A percentile compares a stretch with the other conserved stretches of the same genome.
phyloP scores from a whole-genome alignment of 2,329 filamentous ascomycete species.

The Colletotrichum kahawae region DNA sequence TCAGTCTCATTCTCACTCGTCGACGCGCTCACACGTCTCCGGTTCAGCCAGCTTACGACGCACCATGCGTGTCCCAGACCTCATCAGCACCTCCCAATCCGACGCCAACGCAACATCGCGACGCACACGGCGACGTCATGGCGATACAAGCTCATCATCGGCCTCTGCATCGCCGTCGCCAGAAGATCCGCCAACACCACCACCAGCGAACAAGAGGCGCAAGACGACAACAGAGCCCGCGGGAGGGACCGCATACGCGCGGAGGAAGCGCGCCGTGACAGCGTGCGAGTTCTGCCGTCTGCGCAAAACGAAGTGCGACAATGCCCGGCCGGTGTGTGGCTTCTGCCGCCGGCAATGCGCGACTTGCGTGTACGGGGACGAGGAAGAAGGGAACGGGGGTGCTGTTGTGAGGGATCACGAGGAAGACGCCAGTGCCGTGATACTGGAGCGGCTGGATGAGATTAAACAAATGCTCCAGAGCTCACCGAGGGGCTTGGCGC shows the following conservation, averaged over 20 bases:
- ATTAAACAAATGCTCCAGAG: constrained; percentile 1
- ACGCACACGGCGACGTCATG: not conserved
- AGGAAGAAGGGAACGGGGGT: not conserved
- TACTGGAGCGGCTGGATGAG: not conserved
- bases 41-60: not conserved
- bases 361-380: constrained; percentile 6
- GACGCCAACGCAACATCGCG: not conserved
- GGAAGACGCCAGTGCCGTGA: not conserved
- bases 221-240: not conserved
- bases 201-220: not conserved
- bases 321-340: not conserved
- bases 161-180: not conserved
- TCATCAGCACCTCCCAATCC: not conserved
- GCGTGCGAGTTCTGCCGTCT: constrained; percentile 16
- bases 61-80: not conserved
- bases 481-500: not conserved
- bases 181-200: not conserved
- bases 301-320: constrained; percentile 6
- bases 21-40: not conserved
- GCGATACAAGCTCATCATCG: not conserved
- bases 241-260: not conserved
- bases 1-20: not conserved
- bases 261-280: constrained; percentile 5
- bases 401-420: not conserved
- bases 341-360: constrained; percentile 4